Base-by-base conservation (phyloP, 495 filamentous ascomycete genomes). In the Lentithecium fluviatile region DNA sequence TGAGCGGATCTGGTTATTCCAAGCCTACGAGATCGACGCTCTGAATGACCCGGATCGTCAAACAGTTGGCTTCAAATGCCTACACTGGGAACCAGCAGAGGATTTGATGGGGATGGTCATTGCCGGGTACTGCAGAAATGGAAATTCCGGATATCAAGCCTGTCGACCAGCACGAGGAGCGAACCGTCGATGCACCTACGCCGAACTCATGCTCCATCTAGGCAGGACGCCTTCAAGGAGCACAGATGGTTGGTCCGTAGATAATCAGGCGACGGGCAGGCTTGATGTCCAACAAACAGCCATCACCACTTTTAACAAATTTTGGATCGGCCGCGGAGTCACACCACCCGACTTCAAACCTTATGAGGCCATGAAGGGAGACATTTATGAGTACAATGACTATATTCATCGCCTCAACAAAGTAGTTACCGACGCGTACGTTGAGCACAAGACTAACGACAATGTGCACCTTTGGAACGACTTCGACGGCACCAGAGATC, bases 11-110 rank as follows among this genome's bases (percentile, higher is more conserved):
- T 36, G 25, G 6, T 40, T 56, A 12, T 56, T 56, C 25, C 53
- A 56, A 37, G 53, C 53, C 7, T 56, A 56, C 26, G 53, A 56
- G 29, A 45, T 56, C 42, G 53, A 56, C 17, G 53, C 7, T 13
- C 53, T 56, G 8, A 56, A 20, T 15, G 15, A 15, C 34, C 52
- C 52, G 21, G 32, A 2, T 11, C 3, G 7, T 21, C 49, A 17
- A n/a, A 52, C 26, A 34, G 4, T 52, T 15, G 49, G 49, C 23
- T 52, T 34, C 29, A 37, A n/a, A 37, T 52, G 49, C 49, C 25
- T 13, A 4, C 2, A n/a, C 13, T 49, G 46, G 46, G 25, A 49
- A n/a, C n/a, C n/a, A n/a, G 13, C 15, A 43, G 13, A 13, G 40
- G 40, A 43, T n/a, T n/a, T n/a, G n/a, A 43, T 20, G 19, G 40